phyloP scores from a whole-genome alignment of 768 basidiomycete genomes.

The Boletus sp. region DNA sequence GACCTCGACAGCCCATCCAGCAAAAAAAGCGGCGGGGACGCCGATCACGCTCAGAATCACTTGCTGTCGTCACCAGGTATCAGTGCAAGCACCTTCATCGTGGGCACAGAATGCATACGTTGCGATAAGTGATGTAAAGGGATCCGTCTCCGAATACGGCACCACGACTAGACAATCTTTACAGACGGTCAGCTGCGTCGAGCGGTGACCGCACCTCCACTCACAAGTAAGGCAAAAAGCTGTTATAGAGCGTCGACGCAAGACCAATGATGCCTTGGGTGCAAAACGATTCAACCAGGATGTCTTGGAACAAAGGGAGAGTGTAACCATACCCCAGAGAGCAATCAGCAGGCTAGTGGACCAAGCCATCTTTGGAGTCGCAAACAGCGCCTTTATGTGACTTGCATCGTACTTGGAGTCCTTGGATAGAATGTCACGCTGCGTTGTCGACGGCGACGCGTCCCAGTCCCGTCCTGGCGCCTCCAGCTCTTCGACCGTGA shows the following conservation, averaged over 20 bases:
- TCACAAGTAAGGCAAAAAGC: constrained; percentile 53
- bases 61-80: constrained; percentile 42
- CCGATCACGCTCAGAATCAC: constrained; percentile 68
- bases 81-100: neutral
- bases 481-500: constrained; percentile 47
- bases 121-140: constrained; percentile 69
- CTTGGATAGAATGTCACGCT: constrained; percentile 35
- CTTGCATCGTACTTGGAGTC: constrained; percentile 37
- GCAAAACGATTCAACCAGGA: neutral
- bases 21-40: constrained; percentile 69
- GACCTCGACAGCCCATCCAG: constrained; percentile 68
- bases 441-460: constrained; percentile 12
- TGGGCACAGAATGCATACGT: constrained; percentile 37
- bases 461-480: constrained; percentile 26
- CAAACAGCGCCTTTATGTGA: constrained; percentile 63
- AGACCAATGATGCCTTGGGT: constrained; percentile 65
- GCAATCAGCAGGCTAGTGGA: constrained; percentile 60
- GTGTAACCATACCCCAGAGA: constrained; percentile 40
- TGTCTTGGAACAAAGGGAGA: neutral
- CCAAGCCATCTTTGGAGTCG: constrained; percentile 59
- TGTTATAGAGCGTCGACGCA: constrained; percentile 66
- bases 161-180: constrained; percentile 61
- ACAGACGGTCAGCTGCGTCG: neutral
- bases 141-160: constrained; percentile 70
- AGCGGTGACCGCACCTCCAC: constrained; percentile 11